Percentiles rank a stretch among this genome's conserved stretches.
phyloP scores from a whole-genome alignment of 2,329 filamentous ascomycete species.

The Macrophomina phaseolina region DNA sequence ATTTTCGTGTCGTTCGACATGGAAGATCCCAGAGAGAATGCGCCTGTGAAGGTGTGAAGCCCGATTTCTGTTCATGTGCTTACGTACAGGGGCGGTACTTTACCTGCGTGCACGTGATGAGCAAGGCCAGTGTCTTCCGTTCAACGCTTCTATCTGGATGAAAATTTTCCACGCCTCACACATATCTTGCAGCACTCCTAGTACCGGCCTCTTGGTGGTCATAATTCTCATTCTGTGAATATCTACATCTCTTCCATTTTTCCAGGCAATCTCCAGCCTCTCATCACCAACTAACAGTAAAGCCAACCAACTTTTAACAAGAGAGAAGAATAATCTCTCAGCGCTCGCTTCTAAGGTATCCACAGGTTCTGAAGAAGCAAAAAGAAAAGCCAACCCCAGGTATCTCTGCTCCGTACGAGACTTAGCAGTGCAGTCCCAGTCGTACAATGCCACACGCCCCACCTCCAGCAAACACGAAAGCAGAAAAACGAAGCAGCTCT shows the following conservation, averaged over 20 bases:
- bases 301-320: neutral
- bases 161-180: too few relatives aligned
- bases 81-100: too few relatives aligned
- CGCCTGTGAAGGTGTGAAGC: too few relatives aligned
- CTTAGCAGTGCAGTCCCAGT: neutral
- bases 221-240: neutral
- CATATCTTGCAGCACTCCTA: too few relatives aligned
- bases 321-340: neutral
- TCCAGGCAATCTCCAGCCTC: neutral
- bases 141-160: too few relatives aligned
- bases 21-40: too few relatives aligned
- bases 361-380: neutral
- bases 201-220: too few relatives aligned
- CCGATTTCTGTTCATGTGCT: too few relatives aligned
- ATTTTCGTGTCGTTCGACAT: too few relatives aligned
- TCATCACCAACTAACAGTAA: neutral
- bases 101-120: too few relatives aligned
- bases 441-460: neutral
- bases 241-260: neutral
- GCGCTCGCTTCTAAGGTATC: constrained; percentile 17
- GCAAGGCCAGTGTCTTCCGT: too few relatives aligned
- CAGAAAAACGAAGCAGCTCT: too few relatives aligned
- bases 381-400: neutral
- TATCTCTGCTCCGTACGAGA: neutral
- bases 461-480: neutral